phyloP scores from a whole-genome alignment of 768 basidiomycete genomes.

The Rhodotorula sphaerocarpa region DNA sequence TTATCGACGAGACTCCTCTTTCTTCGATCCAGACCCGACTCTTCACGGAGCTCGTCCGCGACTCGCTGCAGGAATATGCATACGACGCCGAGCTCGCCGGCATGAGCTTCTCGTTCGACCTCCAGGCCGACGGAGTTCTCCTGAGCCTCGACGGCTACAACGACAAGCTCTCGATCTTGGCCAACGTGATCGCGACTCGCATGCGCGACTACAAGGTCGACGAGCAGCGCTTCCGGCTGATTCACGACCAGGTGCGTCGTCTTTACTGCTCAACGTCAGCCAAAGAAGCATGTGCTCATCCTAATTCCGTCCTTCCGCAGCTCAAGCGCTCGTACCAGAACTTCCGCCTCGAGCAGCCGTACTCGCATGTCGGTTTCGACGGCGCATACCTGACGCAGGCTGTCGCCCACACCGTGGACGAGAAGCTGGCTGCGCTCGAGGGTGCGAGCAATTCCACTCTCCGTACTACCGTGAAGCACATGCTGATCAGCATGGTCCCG shows the following conservation, averaged over 20 bases:
- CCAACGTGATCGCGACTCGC: slow-evolving; percentile 62
- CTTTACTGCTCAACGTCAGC: not conserved
- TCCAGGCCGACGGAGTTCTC: slow-evolving; percentile 59
- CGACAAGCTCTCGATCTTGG: slow-evolving; percentile 71
- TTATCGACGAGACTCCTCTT: slow-evolving; percentile 52
- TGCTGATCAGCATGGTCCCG: no score
- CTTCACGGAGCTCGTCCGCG: slow-evolving; percentile 74
- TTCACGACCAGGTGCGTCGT: slow-evolving; percentile 67
- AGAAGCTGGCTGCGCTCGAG: slow-evolving; percentile 65
- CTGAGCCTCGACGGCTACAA: slow-evolving; percentile 76
- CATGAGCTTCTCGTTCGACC: slow-evolving; percentile 61
- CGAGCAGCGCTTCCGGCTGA: slow-evolving; percentile 64
- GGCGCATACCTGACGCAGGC: slow-evolving; percentile 62
- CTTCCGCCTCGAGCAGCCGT: slow-evolving; percentile 76
- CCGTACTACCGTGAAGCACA: not conserved
- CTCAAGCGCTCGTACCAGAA: slow-evolving; percentile 72
- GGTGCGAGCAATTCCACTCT: slow-evolving; percentile 46
- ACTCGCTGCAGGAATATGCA: slow-evolving; percentile 78
- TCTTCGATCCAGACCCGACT: slow-evolving; percentile 67
- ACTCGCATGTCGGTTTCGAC: slow-evolving; percentile 68
- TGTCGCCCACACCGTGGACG: slow-evolving; percentile 64
- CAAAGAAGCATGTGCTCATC: not conserved
- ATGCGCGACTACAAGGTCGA: slow-evolving; percentile 58
- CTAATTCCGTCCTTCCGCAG: slow-evolving; percentile 45
- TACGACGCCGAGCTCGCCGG: slow-evolving; percentile 92